Conservation (phyloP, 169 alveolate species). For the Eimeria sp. region DNA sequence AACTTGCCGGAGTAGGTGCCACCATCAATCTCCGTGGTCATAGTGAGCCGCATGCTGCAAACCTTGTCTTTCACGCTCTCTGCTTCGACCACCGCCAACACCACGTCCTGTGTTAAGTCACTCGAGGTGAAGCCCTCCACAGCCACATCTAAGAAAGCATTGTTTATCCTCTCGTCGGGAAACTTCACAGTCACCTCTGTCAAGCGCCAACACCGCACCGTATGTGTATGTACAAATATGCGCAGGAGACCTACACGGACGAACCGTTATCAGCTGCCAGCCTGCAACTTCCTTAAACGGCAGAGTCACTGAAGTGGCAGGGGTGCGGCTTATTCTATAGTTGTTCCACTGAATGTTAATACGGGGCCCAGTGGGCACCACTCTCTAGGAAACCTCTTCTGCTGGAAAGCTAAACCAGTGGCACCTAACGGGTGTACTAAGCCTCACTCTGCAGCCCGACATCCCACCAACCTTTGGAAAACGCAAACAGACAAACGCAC, state of each 20-base stretch:
- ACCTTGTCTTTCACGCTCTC: not conserved
- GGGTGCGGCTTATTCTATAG: not conserved
- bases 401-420: not conserved
- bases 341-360: not conserved
- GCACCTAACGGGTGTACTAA: not conserved
- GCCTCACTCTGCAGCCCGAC: not conserved
- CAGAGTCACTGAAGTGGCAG: not conserved
- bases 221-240: not conserved
- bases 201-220: constrained; percentile 1
- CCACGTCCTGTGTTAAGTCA: not conserved
- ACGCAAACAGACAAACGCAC: not conserved
- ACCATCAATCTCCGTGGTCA: not conserved
- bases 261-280: not conserved
- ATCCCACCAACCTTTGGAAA: constrained; percentile 10
- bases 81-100: not conserved
- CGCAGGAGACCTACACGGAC: not conserved
- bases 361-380: not conserved
- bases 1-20: not conserved
- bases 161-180: constrained; percentile 33
- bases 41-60: not conserved
- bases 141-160: not conserved
- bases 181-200: not conserved
- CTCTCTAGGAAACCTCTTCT: not conserved
- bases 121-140: constrained; percentile 9
- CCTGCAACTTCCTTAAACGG: not conserved